phyloP scores from a whole-genome alignment of 176 grass and related monocot species.

The Chloris gayana region DNA sequence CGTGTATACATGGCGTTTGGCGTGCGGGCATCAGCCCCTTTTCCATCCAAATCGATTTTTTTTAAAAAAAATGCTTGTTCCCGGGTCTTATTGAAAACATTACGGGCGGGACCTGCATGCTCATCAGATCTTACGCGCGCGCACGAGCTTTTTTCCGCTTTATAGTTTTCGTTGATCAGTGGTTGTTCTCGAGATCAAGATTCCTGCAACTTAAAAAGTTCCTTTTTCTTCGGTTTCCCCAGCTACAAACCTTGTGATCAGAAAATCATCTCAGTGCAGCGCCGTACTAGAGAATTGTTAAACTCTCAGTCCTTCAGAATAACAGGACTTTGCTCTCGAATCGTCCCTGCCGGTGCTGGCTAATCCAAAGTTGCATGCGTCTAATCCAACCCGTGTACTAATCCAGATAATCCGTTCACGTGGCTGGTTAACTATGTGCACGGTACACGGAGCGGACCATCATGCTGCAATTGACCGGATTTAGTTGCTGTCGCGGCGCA shows the following conservation, averaged over 20 bases:
- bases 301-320: not conserved
- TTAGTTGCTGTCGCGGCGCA: not conserved
- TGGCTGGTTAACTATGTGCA: not conserved
- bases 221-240: too few species aligned
- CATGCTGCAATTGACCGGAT: not conserved
- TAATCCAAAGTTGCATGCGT: not conserved
- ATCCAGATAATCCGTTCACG: not conserved
- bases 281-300: not conserved
- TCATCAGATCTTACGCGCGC: not conserved
- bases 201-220: too few species aligned
- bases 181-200: not conserved
- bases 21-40: not conserved
- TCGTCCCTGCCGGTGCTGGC: not conserved
- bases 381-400: not conserved
- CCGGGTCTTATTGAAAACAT: not conserved
- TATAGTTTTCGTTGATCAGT: not conserved
- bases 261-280: not conserved
- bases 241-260: too few species aligned
- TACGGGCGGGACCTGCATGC: not conserved
- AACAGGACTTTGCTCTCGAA: not conserved
- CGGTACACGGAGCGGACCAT: not conserved
- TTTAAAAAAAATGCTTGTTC: not conserved
- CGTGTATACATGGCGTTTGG: not conserved
- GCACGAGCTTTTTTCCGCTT: not conserved
- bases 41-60: not conserved